A percentile compares a stretch with the other conserved stretches of the same genome.
These are phyloP conservation scores for Mariannaea sp. DNA, from an alignment of 2,329 filamentous ascomycete genomes.

Conservation along the genomic window DNA sequence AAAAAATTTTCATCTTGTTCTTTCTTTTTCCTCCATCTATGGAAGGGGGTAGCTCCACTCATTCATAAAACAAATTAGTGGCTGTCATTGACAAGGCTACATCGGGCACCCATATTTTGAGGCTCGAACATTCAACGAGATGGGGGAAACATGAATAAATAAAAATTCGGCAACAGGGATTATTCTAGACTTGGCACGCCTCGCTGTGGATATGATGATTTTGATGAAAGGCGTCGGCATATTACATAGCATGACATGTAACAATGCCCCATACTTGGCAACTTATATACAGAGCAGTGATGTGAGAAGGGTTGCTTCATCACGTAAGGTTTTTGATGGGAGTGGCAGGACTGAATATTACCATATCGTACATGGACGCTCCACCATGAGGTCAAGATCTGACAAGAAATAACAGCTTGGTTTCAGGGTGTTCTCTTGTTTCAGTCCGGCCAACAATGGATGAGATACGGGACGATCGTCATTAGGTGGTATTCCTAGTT, in stretches of 20 bases:
- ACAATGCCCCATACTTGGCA: too few species aligned
- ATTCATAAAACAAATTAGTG: background rate
- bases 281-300: too few species aligned
- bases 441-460: slow-evolving; percentile 7
- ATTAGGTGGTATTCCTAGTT: slow-evolving; percentile 6
- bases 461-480: slow-evolving; percentile 3
- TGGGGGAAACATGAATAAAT: too few species aligned
- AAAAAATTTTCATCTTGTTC: background rate
- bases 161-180: background rate
- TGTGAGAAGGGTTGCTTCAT: too few species aligned
- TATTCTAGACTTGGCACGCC: background rate
- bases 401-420: too few species aligned
- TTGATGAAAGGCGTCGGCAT: background rate
- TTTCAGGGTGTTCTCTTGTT: slow-evolving; percentile 7
- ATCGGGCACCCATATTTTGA: background rate
- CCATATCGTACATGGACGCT: too few species aligned
- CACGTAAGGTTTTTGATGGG: too few species aligned
- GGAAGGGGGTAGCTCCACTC: too few species aligned
- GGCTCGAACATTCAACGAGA: background rate
- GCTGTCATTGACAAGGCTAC: background rate
- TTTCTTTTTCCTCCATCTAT: too few species aligned
- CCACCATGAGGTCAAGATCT: too few species aligned
- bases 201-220: background rate
- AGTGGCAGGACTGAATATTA: too few species aligned
- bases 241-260: too few species aligned